Base-by-base conservation (phyloP, 2,329 filamentous ascomycete genomes). In the Colletotrichum sublineola region DNA sequence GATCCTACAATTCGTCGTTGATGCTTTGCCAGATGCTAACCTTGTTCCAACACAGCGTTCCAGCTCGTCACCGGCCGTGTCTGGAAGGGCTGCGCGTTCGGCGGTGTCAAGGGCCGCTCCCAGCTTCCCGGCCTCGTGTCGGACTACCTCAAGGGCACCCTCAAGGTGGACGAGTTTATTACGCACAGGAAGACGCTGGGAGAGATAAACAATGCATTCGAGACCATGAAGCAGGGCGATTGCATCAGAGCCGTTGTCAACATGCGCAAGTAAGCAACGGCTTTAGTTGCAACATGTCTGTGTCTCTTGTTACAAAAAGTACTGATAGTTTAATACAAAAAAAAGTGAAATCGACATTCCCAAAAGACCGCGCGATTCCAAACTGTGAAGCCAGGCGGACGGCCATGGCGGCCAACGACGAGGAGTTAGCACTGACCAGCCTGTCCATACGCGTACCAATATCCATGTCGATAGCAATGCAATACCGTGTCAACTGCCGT, bases 131-230 rank as follows among this genome's bases (percentile, higher is more conserved):
- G 89, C 71, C 91, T 99, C 52, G 95, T 99, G 33, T 86, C 91
- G 76, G 96, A 98, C 84, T 99, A 99, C 86, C 88, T 97, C 82
- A 89, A 89, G 65, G 95, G 95, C 78, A 90, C 93, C 80, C 92
- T 99, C 81, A 98, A 98, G 91, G 96, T 98, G 57, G 96, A 98
- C 81, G 96, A 99, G 86, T 98, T 98, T 87, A 98, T 99, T 86
- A 99, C 96, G 42, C 96, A 99, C 86, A 91, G 95, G 78, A 94
- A 97, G 86, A 89, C 88, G 5, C 87, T 99, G 56, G 85, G 86
- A 73, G 90, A 93, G 79, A 97, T 99, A 84, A 98, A 98, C 88
- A 86, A 88, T 63, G 96, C 95, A 29, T 99, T 97, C 79, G 90
- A 94, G 75, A 91, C 93, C 77, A 99, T 99, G 96, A 97, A 98